Evolutionary conservation across 2,329 filamentous ascomycete genomes (phyloP), one percentile per base, ranked within the genome.

Genomic region (Talaromyces sp.): DNA sequence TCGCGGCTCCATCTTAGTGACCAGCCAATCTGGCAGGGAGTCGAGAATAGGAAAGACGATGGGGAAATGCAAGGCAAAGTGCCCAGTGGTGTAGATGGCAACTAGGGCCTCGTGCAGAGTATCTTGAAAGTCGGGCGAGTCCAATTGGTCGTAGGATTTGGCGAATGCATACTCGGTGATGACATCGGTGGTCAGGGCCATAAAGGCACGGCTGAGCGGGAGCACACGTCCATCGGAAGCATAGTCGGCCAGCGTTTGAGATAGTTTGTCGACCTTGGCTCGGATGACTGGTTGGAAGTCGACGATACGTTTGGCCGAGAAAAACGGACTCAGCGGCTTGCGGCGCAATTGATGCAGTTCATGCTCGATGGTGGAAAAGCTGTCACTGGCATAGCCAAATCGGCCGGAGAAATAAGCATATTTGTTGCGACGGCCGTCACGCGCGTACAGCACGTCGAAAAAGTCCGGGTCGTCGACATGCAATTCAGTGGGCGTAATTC

Each of bases 121-220:
- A 4, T 63, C 60, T 33, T 58, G 42, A 31, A 67, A 67, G 27
- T 65, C 52, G 3, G 65, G 63, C 12, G 58, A 61, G 28, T 65
- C 65, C 8, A 73, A 57, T 18, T 64, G 62, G 28, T 67, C 62
- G 50, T 69, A 74, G 1, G 66, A 67, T 8, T 67, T 60, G 27
- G 69, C 68, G 66, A 74, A 69, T 18, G 69, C 69, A 63, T 80
- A 81, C 56, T 78, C 72, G 64, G 78, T 79, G 65, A 82, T 78
- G 57, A 81, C 73, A 44, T 82, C 79, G 40, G 63, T 72, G 1
- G 71, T 61, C 44, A 61, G 31, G 5, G 59, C 59, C 53, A 61
- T 69, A 56, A 71, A 69, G 6, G 70, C 72, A 23, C 69, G 61
- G 55, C 66, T 69, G 54, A 65, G 61, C 40, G 66, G 63, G 54